Conservation (phyloP, 2,329 filamentous ascomycete genomes). For the Aspergillus felis region DNA sequence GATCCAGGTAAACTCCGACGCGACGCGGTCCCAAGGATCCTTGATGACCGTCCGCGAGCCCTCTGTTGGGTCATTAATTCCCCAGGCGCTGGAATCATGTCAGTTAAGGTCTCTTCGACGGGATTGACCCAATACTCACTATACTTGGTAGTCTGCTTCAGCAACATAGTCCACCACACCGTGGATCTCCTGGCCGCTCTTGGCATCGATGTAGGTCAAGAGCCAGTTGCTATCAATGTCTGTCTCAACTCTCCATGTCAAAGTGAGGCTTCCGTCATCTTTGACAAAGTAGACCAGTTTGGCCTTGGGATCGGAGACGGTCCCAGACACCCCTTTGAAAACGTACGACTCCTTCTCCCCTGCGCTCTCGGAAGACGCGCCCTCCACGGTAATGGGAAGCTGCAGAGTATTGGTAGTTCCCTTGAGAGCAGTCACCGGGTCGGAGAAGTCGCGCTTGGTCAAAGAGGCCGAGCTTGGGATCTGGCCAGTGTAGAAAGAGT, state of each 20-base stretch:
- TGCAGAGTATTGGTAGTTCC: not conserved
- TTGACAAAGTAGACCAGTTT: slow-evolving; percentile 11
- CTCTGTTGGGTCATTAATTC: slow-evolving; percentile 11
- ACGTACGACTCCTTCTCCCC: slow-evolving; percentile 1
- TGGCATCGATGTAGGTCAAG: slow-evolving; percentile 12
- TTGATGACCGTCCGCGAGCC: slow-evolving; percentile 7
- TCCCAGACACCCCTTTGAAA: slow-evolving; percentile 8
- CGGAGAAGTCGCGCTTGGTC: not conserved
- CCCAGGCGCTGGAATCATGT: slow-evolving; percentile 8
- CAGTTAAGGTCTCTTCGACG: not conserved
- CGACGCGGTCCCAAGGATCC: slow-evolving; percentile 9
- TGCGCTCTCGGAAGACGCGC: not conserved
- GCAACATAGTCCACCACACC: slow-evolving; percentile 14
- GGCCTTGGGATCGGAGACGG: slow-evolving; percentile 11
- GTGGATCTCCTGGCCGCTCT: slow-evolving; percentile 2
- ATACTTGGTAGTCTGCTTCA: slow-evolving; percentile 12
- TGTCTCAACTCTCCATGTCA: slow-evolving; percentile 12
- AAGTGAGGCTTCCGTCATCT: slow-evolving; percentile 1
- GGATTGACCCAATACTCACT: slow-evolving; percentile 3
- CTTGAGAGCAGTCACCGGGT: slow-evolving; percentile 7
- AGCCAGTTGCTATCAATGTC: slow-evolving; percentile 13
- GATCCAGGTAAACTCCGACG: slow-evolving; percentile 13
- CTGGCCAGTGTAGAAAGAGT: slow-evolving; percentile 11
- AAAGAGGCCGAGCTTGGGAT: slow-evolving; percentile 2
- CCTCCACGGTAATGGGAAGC: slow-evolving; percentile 2